Base-by-base conservation (phyloP, 2,329 filamentous ascomycete species). In the Microcyclospora pomicola region DNA sequence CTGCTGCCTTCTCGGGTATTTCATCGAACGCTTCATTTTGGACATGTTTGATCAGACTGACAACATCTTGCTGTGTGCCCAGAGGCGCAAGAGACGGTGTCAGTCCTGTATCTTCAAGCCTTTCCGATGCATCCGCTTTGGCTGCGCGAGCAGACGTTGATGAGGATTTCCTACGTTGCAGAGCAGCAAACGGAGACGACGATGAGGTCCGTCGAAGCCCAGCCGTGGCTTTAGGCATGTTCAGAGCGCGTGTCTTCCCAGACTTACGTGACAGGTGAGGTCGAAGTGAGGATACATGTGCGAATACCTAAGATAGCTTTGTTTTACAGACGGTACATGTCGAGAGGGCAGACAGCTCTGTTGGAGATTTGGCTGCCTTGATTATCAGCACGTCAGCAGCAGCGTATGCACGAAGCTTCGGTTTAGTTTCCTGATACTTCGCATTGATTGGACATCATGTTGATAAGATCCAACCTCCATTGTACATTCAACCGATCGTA, bases 1-100 rank as follows among this genome's bases (percentile, higher is more conserved):
- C 78, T 0, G 69, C 63, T 7, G 62, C 62, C 33, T 60, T 61
- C 14, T 68, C 64, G 2, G 80, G 80, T 9, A 84, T 62, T 1
- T 70, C 61, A 30, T 67, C 69, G 61, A 83, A 85, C 71, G 80
- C 82, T 49, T 61, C 65, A 14, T 53, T 59, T 29, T 69, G 71
- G 35, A 79, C 71, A 56, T 78, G 72, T 36, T 69, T 63, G 52
- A 84, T 74, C 15, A 64, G 46, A 24, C 43, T 47, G 6, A 51
- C 24, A 1, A 59, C 51, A 42, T 76, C 75, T 53, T 82, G 77
- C 0, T 73, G 66, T 1, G 78, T 70, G 54, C 80, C 74, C 36
- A 72, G 65, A 5, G 80, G 67, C 10, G 68, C 67, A 1, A 82
- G 61, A 2, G 70, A 64, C 27, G 65, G 62, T 12, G 74, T 63